Evolutionary conservation across 306 rosid species (phyloP), one percentile per base, ranked within the genome.

Genomic region (Crotalaria pallida): DNA sequence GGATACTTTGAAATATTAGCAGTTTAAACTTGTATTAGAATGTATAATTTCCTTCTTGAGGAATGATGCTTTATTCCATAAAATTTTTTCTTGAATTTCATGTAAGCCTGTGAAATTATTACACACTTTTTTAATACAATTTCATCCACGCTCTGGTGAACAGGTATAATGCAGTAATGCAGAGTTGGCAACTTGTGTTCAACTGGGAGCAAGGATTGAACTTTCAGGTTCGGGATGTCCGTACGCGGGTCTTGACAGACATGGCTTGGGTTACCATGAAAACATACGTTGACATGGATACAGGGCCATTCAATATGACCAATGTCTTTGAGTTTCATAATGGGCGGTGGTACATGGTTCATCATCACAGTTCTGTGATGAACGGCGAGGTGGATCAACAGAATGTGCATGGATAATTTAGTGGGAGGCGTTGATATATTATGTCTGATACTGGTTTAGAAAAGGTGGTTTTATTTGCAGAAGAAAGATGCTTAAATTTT

Each of bases 201-300:
- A 82, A 71, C 82, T 95, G 99, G 99, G 96, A 87, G 69, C 96
- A 87, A 64, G 97, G 88, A 26, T 69, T 87, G 74, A 89, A 91
- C 87, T 84, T 86, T 77, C 96, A 95, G 81, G 84, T 95, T 60
- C 88, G 96, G 49, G 97, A 95, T 45, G 96, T 89, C 23, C 88
- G 96, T 40, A 88, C 90, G 21, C 89, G 99, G 11, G 96, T 95
- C 2, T 83, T 89, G 70, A 45, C 96, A 16, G 97, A 91, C 65
- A 84, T 89, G 89, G 99, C 99, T 58, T 95, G 99, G 99, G 96
- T 95, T 72, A 86, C 92, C 62, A 91, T 94, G 99, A 94, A 82
- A 86, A 87, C 96, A 23, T 82, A 57, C 5, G 83, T 91, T 18
- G 91, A 91, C 79, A 72, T 95, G 75, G 96, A 91, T 53, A 75